Evolutionary conservation across 2,329 filamentous ascomycete genomes (phyloP), one percentile per base, ranked within the genome.

Genomic region (Dothideomycetes sp.): DNA sequence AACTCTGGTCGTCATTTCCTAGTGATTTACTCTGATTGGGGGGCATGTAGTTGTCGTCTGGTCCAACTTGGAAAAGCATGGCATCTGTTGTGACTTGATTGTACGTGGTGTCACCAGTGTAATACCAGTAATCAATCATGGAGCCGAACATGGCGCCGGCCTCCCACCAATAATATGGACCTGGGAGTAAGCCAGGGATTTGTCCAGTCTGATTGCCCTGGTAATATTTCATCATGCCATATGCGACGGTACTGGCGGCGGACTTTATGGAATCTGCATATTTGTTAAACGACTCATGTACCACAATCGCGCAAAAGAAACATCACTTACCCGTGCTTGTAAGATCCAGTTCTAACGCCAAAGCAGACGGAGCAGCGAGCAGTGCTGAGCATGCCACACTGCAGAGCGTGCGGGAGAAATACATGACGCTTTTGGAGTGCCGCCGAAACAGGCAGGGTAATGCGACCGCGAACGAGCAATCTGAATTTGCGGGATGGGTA

Each of bases 121-220:
- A 69, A 45, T 78, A 72, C 73, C 77, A 81, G 57, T 84, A 84
- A 57, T 84, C 78, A 32, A 84, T 66, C 49, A 81, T 63, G 1
- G 77, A 73, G 46, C 78, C 75, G 69, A 81, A 81, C 61, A 85
- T 60, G 39, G 52, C 56, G 15, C 56, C 57, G 14, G 73, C 75
- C 53, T 83, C 75, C 79, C 79, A 84, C 80, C 80, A 85, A 65
- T 83, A 84, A 56, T 80, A 81, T 45, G 80, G 80, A 19, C 68
- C 57, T 3, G 77, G 75, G 22, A 87, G 62, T 40, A 71, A 60
- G 34, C 72, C 72, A 7, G 69, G 70, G 15, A 66, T 66, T 7
- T 62, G 59, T 12, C 68, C 69, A 2, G 69, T 64, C 34, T 63
- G 49, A 44, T 75, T 71, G 14, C 72, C 72, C 30, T 57, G 59